Evolutionary conservation across 2,329 filamentous ascomycete genomes (phyloP).

Genomic region (Ascochyta koolunga): DNA sequence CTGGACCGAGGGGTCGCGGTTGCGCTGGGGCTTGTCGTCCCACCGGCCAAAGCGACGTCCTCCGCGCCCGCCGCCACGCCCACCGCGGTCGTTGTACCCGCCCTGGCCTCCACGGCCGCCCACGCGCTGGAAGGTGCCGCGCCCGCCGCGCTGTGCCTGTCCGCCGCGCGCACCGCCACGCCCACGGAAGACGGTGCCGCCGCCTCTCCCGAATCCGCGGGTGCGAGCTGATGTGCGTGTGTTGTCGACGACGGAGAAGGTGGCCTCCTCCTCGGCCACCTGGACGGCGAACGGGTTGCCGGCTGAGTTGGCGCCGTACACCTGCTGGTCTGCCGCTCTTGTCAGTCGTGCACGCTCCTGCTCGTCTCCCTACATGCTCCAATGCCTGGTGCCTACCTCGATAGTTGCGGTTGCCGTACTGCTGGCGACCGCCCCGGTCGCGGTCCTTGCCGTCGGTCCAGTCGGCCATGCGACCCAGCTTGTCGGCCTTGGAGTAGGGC

Average conservation of each 20-base stretch:
- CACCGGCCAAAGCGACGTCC: constrained; percentile 96
- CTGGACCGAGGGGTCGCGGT: constrained; percentile 93
- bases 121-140: constrained; percentile 75
- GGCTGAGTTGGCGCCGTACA: constrained; percentile 88
- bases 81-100: constrained; percentile 71
- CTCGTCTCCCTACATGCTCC: neutral
- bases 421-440: constrained; percentile 80
- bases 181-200: constrained; percentile 85
- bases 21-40: constrained; percentile 97
- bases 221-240: constrained; percentile 84
- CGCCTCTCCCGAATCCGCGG: constrained; percentile 80
- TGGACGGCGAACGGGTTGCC: constrained; percentile 83
- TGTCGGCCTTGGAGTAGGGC: constrained; percentile 98
- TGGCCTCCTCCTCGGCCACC: constrained; percentile 91
- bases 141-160: constrained; percentile 71
- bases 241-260: constrained; percentile 98
- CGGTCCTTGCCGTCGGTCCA: constrained; percentile 91
- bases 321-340: constrained; percentile 77
- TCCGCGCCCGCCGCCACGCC: constrained; percentile 71
- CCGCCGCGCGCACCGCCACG: constrained; percentile 80
- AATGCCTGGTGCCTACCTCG: constrained; percentile 65
- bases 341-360: constrained; percentile 19
- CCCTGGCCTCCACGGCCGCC: constrained; percentile 70
- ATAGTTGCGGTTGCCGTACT: constrained; percentile 86
- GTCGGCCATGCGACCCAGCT: constrained; percentile 98